Evolutionary conservation across 768 basidiomycete genomes (phyloP), one percentile per base, ranked within the genome.

Genomic region (Suillus fuscotomentosus): DNA sequence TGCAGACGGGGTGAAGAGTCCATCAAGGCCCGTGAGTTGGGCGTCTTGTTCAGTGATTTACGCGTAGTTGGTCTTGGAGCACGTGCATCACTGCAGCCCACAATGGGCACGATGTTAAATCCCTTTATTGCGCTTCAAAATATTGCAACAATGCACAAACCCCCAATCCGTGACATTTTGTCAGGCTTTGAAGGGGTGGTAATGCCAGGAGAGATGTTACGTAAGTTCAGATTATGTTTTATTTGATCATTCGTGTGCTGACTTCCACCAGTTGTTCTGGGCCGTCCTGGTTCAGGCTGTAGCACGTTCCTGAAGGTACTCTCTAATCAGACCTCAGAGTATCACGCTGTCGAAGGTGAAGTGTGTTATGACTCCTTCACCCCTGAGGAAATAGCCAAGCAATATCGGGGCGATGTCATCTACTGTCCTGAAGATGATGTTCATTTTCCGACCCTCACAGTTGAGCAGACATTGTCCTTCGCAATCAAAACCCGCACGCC

Each of bases 361-460:
- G 88, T 96, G n/a, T 78, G 83, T 2, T 97, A 96, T 71, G 92
- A 90, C 36, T 94, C 91, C 1, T 82, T 96, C 64, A 77, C 86
- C 0, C 84, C 90, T 2, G 76, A 84, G 1, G 82, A 93, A 62
- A 82, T 96, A 61, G 68, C 73, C 64, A 82, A 85, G 65, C 83
- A 83, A 60, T 90, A 86, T 72, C 88, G 89, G 3, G 95, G 94
- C 17, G 93, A 93, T 70, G 88, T 92, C 2, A 84, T 86, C 62
- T 94, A 92, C 72, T 89, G 84, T 65, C 90, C 91, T 0, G 93
- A 92, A 78, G 93, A 94, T 69, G 93, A 96, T 71, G 80, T 91
- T 2, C 93, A 94, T 72, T 91, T 95, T 68, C 90, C 94, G 6
- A 91, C 90, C 11, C 82, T 97, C 34, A 92, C 90, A 6, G 92